phyloP scores from a whole-genome alignment of 225 moss, liverwort and hornwort genomes.

The Ulota crispa region DNA sequence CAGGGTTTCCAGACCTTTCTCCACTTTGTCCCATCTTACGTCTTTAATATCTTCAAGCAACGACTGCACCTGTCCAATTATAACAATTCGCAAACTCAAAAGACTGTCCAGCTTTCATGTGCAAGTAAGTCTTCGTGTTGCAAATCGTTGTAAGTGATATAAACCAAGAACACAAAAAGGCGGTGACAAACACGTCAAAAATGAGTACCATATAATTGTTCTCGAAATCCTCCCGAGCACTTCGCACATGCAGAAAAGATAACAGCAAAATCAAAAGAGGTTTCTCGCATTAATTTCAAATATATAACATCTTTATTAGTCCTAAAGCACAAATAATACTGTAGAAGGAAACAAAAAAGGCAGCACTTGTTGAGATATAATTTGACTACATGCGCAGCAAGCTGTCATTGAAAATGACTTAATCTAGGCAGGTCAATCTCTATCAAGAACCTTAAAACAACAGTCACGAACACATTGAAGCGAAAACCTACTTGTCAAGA shows the following conservation, averaged over 20 bases:
- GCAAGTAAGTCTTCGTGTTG: background rate
- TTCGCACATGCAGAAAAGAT: constrained; percentile 25
- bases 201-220: constrained; percentile 59
- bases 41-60: constrained; percentile 94
- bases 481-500: constrained; percentile 73
- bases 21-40: constrained; percentile 94
- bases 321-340: background rate
- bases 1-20: constrained; percentile 73
- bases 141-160: background rate
- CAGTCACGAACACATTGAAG: constrained; percentile 10
- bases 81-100: constrained; percentile 17
- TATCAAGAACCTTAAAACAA: background rate
- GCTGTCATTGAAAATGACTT: background rate
- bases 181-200: constrained; percentile 10
- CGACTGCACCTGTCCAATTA: constrained; percentile 74
- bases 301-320: background rate
- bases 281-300: background rate
- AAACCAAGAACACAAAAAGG: background rate
- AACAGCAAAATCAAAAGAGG: constrained; percentile 12
- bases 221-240: constrained; percentile 69
- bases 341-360: background rate
- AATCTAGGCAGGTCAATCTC: background rate
- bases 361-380: background rate
- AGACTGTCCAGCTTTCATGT: constrained; percentile 9
- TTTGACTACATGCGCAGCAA: background rate